Evolutionary conservation across 2,329 filamentous ascomycete species (phyloP).

Genomic region (Fusarium fracticaudum): DNA sequence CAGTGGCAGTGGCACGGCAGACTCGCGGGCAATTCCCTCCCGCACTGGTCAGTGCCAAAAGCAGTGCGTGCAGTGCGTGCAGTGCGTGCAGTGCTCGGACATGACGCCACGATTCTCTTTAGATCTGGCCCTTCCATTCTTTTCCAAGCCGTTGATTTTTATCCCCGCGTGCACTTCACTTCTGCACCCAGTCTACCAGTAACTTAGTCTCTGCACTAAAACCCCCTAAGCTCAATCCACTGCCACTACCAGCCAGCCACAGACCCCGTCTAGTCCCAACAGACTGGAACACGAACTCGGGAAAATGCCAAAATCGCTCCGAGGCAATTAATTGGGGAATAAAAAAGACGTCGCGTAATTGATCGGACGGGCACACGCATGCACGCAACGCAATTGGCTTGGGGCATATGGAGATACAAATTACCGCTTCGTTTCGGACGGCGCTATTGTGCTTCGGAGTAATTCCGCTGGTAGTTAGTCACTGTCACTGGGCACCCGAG

Average conservation of each 20-base stretch:
- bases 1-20: not conserved
- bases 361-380: not conserved
- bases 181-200: too few species aligned
- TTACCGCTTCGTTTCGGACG: not conserved
- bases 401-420: not conserved
- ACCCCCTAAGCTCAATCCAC: not conserved
- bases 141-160: not conserved
- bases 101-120: constrained; percentile 3
- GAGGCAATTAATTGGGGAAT: not conserved
- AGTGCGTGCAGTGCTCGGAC: not conserved
- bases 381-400: not conserved
- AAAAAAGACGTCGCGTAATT: not conserved
- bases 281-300: not conserved
- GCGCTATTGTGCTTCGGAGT: not conserved
- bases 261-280: not conserved
- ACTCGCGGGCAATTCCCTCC: not conserved
- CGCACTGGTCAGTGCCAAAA: not conserved
- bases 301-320: not conserved
- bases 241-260: not conserved
- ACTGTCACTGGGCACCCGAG: not conserved
- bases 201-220: not conserved
- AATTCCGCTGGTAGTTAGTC: not conserved
- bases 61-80: not conserved
- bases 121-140: not conserved
- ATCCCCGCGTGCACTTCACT: not conserved